phyloP scores from a whole-genome alignment of 768 basidiomycete species.

The Mycena sanguinolenta region DNA sequence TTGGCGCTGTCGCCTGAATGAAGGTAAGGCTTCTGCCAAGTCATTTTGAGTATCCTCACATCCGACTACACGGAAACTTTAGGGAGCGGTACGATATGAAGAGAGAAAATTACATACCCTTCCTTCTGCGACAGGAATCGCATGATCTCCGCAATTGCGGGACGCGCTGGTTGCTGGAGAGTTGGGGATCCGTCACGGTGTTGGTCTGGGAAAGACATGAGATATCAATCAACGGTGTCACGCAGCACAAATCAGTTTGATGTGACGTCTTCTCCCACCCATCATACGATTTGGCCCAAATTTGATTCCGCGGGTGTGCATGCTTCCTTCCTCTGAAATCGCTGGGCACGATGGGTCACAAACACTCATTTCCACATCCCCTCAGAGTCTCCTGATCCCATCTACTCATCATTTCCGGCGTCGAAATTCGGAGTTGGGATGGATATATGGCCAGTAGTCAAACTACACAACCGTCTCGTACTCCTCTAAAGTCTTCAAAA shows the following conservation, averaged over 20 bases:
- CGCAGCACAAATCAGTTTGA: background rate
- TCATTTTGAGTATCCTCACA: constrained; percentile 43
- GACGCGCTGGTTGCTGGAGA: too few relatives aligned
- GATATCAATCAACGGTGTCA: constrained; percentile 40
- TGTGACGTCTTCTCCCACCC: too few relatives aligned
- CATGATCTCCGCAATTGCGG: background rate
- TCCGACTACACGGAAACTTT: constrained; percentile 48
- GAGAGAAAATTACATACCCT: constrained; percentile 45
- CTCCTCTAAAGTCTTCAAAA: constrained; percentile 19
- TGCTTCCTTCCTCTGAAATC: too few relatives aligned
- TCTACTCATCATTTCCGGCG: too few relatives aligned
- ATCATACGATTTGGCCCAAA: too few relatives aligned
- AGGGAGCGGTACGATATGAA: background rate
- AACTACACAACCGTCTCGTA: constrained; percentile 14
- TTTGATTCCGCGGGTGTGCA: too few relatives aligned
- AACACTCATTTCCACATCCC: too few relatives aligned
- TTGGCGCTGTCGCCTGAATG: constrained; percentile 71
- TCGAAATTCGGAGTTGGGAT: too few relatives aligned
- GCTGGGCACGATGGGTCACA: too few relatives aligned
- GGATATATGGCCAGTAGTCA: background rate
- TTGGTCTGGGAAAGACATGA: constrained; percentile 57
- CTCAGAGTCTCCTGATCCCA: too few relatives aligned
- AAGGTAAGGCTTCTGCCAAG: too few relatives aligned
- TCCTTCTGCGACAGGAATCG: constrained; percentile 55
- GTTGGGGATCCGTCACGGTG: too few relatives aligned